Evolutionary conservation across 805 yeast species (phyloP).

Genomic region (Wickerhamiella australiensis): DNA sequence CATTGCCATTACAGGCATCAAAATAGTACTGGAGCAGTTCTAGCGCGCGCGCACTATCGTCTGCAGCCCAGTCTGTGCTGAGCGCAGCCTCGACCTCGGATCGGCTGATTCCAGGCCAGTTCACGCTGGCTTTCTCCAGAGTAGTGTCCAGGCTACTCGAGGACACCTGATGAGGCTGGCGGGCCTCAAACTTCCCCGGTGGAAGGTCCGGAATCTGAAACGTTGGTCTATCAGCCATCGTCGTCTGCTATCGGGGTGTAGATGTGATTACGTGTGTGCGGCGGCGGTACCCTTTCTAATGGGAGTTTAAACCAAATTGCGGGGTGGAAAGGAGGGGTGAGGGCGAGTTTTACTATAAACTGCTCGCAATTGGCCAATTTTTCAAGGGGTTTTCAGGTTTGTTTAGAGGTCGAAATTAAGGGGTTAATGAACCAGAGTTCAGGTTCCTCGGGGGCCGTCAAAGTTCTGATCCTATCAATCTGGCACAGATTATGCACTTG

Average conservation of each 20-base stretch:
- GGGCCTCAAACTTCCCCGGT: not conserved
- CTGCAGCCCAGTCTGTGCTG: slow-evolving; percentile 24
- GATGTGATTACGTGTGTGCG: not conserved
- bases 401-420: too few relatives aligned
- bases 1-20: slow-evolving; percentile 25
- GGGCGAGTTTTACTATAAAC: too few relatives aligned
- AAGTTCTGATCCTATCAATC: too few relatives aligned
- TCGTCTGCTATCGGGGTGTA: not conserved
- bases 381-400: too few relatives aligned
- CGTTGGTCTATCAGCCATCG: slow-evolving; percentile 4
- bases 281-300: not conserved
- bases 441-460: too few relatives aligned
- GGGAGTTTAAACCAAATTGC: not conserved
- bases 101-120: slow-evolving; percentile 9
- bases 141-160: slow-evolving; percentile 3
- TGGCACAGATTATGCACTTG: too few relatives aligned
- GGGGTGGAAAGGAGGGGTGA: not conserved
- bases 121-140: slow-evolving; percentile 1
- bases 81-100: slow-evolving; percentile 17
- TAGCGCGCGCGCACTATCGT: slow-evolving; percentile 24
- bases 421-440: too few relatives aligned
- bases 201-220: slow-evolving; percentile 11
- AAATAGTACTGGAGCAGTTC: slow-evolving; percentile 24
- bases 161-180: not conserved
- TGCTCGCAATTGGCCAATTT: too few relatives aligned